A percentile compares a stretch with the other conserved stretches of the same genome.
phyloP scores from a whole-genome alignment of 805 yeast genomes.

The Candida arabinofermentans region DNA sequence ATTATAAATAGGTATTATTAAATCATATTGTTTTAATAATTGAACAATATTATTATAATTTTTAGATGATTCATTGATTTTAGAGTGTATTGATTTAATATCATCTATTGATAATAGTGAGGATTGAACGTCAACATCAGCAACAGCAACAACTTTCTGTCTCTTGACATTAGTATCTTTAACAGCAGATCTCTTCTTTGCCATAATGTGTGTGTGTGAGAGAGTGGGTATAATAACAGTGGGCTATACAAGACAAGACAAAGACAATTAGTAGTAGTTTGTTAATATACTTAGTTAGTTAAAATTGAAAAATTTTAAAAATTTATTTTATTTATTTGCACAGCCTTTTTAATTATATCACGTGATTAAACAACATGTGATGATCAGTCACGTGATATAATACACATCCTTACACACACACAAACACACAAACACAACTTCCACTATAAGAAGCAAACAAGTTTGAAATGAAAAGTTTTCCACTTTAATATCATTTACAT shows the following conservation, averaged over 20 bases:
- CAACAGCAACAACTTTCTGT: neutral
- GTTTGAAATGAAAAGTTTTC: neutral
- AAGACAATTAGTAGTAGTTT: neutral
- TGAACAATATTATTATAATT: constrained; percentile 51
- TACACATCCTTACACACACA: no score
- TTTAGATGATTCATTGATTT: constrained; percentile 41
- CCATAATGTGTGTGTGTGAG: no score
- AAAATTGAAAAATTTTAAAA: constrained; percentile 15
- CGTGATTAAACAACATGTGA: no score
- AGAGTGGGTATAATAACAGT: neutral
- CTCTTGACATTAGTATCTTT: constrained; percentile 1
- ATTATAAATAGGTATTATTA: constrained; percentile 17
- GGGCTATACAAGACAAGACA: neutral
- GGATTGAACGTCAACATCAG: neutral
- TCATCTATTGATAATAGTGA: constrained; percentile 17
- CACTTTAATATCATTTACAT: neutral
- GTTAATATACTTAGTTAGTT: neutral
- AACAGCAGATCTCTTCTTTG: no score
- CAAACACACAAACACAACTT: no score
- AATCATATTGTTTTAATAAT: constrained; percentile 39
- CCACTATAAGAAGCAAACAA: neutral
- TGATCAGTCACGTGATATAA: no score
- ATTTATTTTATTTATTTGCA: neutral
- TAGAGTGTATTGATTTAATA: constrained; percentile 23
- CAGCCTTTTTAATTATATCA: neutral